phyloP scores from a whole-genome alignment of 2,329 filamentous ascomycete genomes.

The Fusarium sp. region DNA sequence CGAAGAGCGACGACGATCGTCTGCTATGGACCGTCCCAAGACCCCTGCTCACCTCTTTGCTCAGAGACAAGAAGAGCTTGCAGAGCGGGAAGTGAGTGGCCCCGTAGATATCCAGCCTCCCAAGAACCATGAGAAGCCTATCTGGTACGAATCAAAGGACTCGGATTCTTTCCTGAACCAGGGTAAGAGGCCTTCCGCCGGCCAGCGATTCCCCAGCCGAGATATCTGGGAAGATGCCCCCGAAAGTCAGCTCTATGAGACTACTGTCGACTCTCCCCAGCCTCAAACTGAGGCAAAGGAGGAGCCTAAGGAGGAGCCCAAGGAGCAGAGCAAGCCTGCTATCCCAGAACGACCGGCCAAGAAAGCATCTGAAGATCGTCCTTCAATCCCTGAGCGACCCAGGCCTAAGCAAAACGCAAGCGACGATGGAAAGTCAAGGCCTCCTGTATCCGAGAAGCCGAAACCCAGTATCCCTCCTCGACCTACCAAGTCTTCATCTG shows the following conservation, averaged over 20 bases:
- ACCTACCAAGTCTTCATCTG: constrained; percentile 64
- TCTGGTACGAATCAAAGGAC: constrained; percentile 61
- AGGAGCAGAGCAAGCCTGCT: constrained; percentile 48
- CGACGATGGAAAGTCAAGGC: constrained; percentile 56
- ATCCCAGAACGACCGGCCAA: constrained; percentile 51
- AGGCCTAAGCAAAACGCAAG: constrained; percentile 60
- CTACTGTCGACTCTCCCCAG: constrained; percentile 68
- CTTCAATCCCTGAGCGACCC: constrained; percentile 63
- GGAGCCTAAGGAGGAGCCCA: constrained; percentile 33
- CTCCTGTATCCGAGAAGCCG: constrained; percentile 62
- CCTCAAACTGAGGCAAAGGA: constrained; percentile 38
- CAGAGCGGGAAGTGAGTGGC: constrained; percentile 62
- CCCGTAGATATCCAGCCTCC: constrained; percentile 47
- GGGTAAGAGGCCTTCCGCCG: constrained; percentile 63
- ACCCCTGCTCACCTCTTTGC: constrained; percentile 75
- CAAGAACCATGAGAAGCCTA: constrained; percentile 52
- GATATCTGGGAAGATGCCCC: constrained; percentile 97
- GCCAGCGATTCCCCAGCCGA: constrained; percentile 85
- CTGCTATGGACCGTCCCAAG: constrained; percentile 56
- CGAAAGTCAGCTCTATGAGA: constrained; percentile 82
- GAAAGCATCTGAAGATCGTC: constrained; percentile 58
- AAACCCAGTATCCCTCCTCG: constrained; percentile 72
- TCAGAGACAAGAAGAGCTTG: constrained; percentile 72
- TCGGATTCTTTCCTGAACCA: constrained; percentile 58
- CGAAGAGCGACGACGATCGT: constrained; percentile 54